Evolutionary conservation across 805 yeast genomes (phyloP).

Genomic region (Barnettozyma vustinii): DNA sequence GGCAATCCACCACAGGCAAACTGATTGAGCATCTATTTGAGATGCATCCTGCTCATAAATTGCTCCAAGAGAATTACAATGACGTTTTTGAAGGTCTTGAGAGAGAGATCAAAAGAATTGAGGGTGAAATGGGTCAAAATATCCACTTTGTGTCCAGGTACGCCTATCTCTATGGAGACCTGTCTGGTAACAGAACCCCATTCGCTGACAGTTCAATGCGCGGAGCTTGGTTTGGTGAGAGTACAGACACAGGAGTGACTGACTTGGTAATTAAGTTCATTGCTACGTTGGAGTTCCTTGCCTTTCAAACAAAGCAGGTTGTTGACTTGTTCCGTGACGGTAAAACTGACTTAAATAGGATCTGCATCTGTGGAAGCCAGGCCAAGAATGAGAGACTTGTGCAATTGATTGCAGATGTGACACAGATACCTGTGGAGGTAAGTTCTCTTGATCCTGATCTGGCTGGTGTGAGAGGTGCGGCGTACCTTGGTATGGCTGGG

Average conservation of each 20-base stretch:
- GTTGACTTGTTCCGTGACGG: slow-evolving; percentile 26
- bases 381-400: slow-evolving; percentile 41
- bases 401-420: slow-evolving; percentile 26
- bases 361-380: slow-evolving; percentile 51
- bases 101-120: slow-evolving; percentile 12
- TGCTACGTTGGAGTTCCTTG: slow-evolving; percentile 43
- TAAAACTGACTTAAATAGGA: slow-evolving; percentile 22
- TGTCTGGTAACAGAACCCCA: slow-evolving; percentile 56
- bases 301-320: slow-evolving; percentile 43
- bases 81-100: slow-evolving; percentile 24
- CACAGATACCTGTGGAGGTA: slow-evolving; percentile 19
- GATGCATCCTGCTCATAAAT: slow-evolving; percentile 32
- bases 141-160: slow-evolving; percentile 29
- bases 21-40: slow-evolving; percentile 43
- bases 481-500: slow-evolving; percentile 19
- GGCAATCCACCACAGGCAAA: slow-evolving; percentile 55
- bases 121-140: slow-evolving; percentile 10
- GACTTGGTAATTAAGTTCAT: slow-evolving; percentile 40
- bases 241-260: slow-evolving; percentile 28
- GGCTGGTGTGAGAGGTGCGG: slow-evolving; percentile 28
- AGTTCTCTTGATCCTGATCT: slow-evolving; percentile 16
- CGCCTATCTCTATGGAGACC: slow-evolving; percentile 48
- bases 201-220: slow-evolving; percentile 43
- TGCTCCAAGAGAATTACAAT: slow-evolving; percentile 6
- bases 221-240: slow-evolving; percentile 46